phyloP scores from a whole-genome alignment of 2,329 filamentous ascomycete genomes.

The Sclerotinia trifoliorum region DNA sequence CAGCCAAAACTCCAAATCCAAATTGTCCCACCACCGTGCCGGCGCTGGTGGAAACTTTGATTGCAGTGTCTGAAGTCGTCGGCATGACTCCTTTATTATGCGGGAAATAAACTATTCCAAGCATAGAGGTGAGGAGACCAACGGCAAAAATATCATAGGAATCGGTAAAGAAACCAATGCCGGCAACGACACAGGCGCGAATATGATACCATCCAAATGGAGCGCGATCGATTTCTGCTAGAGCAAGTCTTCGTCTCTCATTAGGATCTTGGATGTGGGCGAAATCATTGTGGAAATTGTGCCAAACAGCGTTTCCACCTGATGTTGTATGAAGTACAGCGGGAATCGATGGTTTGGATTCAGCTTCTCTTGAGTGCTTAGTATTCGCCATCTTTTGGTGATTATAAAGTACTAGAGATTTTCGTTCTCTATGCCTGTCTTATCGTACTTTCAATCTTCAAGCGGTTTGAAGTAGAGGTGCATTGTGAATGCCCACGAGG shows the following conservation, averaged over 20 bases:
- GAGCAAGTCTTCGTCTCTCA: constrained; percentile 74
- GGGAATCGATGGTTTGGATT: constrained; percentile 13
- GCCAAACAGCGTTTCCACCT: constrained; percentile 69
- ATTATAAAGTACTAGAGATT: background rate
- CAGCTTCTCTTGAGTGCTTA: constrained; percentile 5
- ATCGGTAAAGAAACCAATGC: constrained; percentile 80
- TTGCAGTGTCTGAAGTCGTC: constrained; percentile 68
- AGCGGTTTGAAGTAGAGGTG: background rate
- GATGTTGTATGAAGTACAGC: constrained; percentile 44
- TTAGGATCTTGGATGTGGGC: constrained; percentile 66
- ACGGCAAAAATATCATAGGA: constrained; percentile 61
- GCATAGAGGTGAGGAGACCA: constrained; percentile 63
- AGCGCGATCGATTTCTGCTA: constrained; percentile 78
- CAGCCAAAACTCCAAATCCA: constrained; percentile 73
- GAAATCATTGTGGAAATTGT: constrained; percentile 77
- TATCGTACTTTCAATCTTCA: constrained; percentile 7
- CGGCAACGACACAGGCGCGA: constrained; percentile 71
- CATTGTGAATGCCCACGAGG: background rate
- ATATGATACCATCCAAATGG: constrained; percentile 80
- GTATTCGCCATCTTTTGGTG: background rate
- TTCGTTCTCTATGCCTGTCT: constrained; percentile 3
- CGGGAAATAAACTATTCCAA: constrained; percentile 32
- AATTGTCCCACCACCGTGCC: constrained; percentile 82
- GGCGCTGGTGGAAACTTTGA: constrained; percentile 79
- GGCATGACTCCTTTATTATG: constrained; percentile 56